phyloP scores from a whole-genome alignment of 805 yeast species.

The Pichia manshurica region DNA sequence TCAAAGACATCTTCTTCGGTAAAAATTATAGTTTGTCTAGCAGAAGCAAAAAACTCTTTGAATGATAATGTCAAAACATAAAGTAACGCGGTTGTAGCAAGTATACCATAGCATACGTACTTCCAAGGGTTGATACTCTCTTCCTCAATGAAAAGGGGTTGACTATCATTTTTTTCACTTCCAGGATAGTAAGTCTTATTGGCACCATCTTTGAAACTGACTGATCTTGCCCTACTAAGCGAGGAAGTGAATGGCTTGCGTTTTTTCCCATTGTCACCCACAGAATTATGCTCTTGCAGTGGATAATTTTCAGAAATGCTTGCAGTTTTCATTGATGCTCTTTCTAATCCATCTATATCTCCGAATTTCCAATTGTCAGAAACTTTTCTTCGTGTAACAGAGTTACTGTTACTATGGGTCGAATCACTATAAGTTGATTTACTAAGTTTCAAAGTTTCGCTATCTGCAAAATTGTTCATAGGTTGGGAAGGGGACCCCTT shows the following conservation, averaged over 20 bases:
- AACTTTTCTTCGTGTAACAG: not conserved
- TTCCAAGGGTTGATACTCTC: conserved; percentile 9
- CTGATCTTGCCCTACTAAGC: not conserved
- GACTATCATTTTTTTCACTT: not conserved
- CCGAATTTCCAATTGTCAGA: conserved; percentile 8
- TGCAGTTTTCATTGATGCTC: not conserved
- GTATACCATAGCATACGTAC: conserved; percentile 9
- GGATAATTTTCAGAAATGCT: not conserved
- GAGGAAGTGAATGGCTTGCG: not conserved
- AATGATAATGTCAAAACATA: conserved; percentile 4
- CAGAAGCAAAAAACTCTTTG: not conserved
- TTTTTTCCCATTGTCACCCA: not conserved
- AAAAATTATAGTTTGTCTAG: not conserved
- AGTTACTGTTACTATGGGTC: not conserved
- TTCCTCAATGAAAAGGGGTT: not conserved
- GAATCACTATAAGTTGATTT: not conserved
- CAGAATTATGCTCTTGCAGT: not conserved
- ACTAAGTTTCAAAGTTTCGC: not conserved
- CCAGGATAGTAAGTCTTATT: not conserved
- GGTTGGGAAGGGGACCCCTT: not conserved
- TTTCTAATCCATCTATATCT: conserved; percentile 10
- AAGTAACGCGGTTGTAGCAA: not conserved
- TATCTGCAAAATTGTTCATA: not conserved
- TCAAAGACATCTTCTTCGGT: conserved; percentile 5
- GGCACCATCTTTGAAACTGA: conserved; percentile 6